Conservation (phyloP, 2,329 filamentous ascomycete genomes). For the Ophiostoma sp. region DNA sequence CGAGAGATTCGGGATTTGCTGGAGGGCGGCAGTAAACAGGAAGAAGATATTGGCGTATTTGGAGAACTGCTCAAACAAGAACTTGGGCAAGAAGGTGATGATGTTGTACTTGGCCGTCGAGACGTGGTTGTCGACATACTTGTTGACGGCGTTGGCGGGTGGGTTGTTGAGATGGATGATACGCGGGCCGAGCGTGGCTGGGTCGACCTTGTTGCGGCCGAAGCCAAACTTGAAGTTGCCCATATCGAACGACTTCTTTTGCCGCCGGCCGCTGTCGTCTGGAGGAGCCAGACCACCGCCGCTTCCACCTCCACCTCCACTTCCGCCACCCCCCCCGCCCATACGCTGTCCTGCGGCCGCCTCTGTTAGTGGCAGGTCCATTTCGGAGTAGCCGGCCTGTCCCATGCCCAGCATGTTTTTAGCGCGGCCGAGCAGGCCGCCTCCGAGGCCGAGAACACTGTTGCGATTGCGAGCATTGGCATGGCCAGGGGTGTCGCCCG, state of each 20-base stretch:
- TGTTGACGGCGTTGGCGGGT: conserved; percentile 83
- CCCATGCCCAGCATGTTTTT: conserved; percentile 91
- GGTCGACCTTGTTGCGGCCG: conserved; percentile 79
- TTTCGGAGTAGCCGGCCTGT: conserved; percentile 81
- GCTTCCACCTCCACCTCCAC: conserved; percentile 32
- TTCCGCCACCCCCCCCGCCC: background rate
- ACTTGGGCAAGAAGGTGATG: conserved; percentile 91
- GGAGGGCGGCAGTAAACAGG: conserved; percentile 90
- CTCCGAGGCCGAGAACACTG: conserved; percentile 83
- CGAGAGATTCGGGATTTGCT: conserved; percentile 93
- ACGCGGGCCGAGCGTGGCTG: conserved; percentile 84
- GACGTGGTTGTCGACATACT: conserved; percentile 94
- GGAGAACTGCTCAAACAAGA: conserved; percentile 96
- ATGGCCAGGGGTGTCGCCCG: conserved; percentile 46
- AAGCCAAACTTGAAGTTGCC: conserved; percentile 92
- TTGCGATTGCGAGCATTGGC: conserved; percentile 74
- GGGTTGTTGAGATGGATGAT: conserved; percentile 97
- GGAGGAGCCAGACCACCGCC: conserved; percentile 37
- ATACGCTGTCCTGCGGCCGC: conserved; percentile 46
- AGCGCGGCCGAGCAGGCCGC: conserved; percentile 80
- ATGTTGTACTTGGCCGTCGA: conserved; percentile 98
- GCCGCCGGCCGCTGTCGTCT: conserved; percentile 33
- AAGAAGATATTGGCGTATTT: conserved; percentile 99
- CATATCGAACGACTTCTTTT: conserved; percentile 63
- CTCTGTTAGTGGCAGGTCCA: conserved; percentile 95